Conservation (phyloP, 2,329 filamentous ascomycete genomes). For the Drechslera avenae region DNA sequence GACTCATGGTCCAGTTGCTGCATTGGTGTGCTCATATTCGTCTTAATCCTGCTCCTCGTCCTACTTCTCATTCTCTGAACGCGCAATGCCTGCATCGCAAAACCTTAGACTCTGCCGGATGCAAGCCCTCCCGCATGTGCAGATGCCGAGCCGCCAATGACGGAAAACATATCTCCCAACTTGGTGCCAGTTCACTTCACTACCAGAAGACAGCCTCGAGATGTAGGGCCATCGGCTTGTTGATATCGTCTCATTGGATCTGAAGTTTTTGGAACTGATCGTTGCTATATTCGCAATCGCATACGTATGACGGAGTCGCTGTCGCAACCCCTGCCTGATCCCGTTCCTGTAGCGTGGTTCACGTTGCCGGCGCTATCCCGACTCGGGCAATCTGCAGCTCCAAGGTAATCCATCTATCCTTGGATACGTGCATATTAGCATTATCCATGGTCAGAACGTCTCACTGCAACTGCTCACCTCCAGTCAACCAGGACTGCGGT, state of each 20-base stretch:
- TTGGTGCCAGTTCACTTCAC: constrained; percentile 29
- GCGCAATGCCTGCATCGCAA: background rate
- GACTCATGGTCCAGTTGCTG: constrained; percentile 83
- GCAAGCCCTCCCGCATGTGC: background rate
- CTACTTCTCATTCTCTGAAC: constrained; percentile 70
- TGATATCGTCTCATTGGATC: constrained; percentile 5
- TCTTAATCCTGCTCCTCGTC: constrained; percentile 84
- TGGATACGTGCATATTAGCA: background rate
- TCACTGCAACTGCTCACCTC: background rate
- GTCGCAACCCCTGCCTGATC: constrained; percentile 10
- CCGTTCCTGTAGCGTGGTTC: constrained; percentile 4
- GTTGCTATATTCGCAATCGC: constrained; percentile 5
- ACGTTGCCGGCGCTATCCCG: background rate
- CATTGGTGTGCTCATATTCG: constrained; percentile 84
- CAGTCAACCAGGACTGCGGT: too few relatives aligned
- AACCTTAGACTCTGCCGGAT: constrained; percentile 2
- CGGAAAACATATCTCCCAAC: background rate
- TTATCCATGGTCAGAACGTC: background rate
- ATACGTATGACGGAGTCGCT: constrained; percentile 9
- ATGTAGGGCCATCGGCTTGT: constrained; percentile 42
- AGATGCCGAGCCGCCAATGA: background rate
- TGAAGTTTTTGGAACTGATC: constrained; percentile 49
- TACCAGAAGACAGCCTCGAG: constrained; percentile 28
- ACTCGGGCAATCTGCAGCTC: background rate
- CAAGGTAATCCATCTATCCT: background rate